Conservation (phyloP, 2,329 filamentous ascomycete species). For the Cadophora sp. region DNA sequence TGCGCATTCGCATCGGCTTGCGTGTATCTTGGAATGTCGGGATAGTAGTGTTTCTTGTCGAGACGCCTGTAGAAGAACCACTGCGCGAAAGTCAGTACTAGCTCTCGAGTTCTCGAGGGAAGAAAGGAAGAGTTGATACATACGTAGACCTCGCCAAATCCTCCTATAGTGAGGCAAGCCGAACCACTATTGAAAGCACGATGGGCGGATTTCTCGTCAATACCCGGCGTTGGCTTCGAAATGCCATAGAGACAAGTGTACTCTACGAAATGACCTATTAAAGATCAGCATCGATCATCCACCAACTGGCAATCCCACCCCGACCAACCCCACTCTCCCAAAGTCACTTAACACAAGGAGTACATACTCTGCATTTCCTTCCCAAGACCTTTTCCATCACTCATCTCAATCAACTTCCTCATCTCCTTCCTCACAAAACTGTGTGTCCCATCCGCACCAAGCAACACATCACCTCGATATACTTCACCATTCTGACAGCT, state of each 20-base stretch:
- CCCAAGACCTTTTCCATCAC: slow-evolving; percentile 9
- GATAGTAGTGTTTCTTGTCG: slow-evolving; percentile 21
- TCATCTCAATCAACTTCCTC: slow-evolving; percentile 23
- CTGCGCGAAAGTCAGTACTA: slow-evolving; percentile 10
- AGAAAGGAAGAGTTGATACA: not conserved
- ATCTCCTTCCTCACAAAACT: slow-evolving; percentile 31
- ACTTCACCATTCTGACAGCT: slow-evolving; percentile 28
- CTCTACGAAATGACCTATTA: slow-evolving; percentile 24
- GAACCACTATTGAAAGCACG: slow-evolving; percentile 21
- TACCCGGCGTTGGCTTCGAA: slow-evolving; percentile 17
- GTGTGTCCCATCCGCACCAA: slow-evolving; percentile 35
- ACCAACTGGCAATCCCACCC: too few relatives aligned
- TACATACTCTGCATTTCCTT: slow-evolving; percentile 28
- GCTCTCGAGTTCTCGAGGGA: not conserved
- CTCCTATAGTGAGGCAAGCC: slow-evolving; percentile 29
- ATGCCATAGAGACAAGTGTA: slow-evolving; percentile 36
- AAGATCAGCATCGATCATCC: too few relatives aligned
- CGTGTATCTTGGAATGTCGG: slow-evolving; percentile 31
- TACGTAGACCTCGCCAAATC: slow-evolving; percentile 15
- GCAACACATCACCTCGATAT: slow-evolving; percentile 28
- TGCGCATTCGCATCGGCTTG: slow-evolving; percentile 28
- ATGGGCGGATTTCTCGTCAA: slow-evolving; percentile 24
- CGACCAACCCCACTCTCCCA: too few relatives aligned
- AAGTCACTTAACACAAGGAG: not conserved
- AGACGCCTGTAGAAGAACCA: slow-evolving; percentile 32